Base-by-base conservation (phyloP, 148 eudicot genomes). In the Suaeda aralocaspica region DNA sequence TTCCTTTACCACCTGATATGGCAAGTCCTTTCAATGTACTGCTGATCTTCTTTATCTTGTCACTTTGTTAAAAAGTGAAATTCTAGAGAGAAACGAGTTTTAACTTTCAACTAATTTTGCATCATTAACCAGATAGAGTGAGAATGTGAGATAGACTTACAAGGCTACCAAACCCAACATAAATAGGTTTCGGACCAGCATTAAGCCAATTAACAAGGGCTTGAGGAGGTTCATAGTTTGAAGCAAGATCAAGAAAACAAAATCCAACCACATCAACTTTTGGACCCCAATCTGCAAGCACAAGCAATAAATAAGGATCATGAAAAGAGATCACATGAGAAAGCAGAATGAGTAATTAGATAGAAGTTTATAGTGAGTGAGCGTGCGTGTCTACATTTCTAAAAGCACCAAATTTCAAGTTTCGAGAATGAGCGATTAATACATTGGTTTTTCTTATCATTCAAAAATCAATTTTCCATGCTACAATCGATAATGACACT, bases 201-300 rank as follows among this genome's bases (percentile, higher is more conserved):
- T 85, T 78, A 77, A 95, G 96, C 93, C 93, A 95, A 66, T 88
- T 83, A 25, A 86, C 84, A 71, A 95, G 97, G 45, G 78, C 69
- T 61, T 82, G 83, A 50, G 99, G 99, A 77, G 99, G 97, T 71
- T 84, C 86, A 79, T 91, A 95, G 72, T 88, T 95, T 72, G 99
- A 89, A 61, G 96, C 99, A 76, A 95, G 97, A 77, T 95, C 99
- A 59, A 95, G 96, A 81, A 95, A 95, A 82, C 99, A 95, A 85
- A 95, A 95, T 53, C 99, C 99, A 59, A 95, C 99, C 30, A 95
- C 97, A 79, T 95, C 99, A 57, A 95, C 80, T 73, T 91, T 95
- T n/a, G 89, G 84, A 66, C 99, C 99, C 99, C 99, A 95, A 78
- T 95, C 99, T 95, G 96, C 76, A 85, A 65, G 71, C 56, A 65